Base-by-base conservation (phyloP, 2,329 filamentous ascomycete species). In the Beauveria rudraprayagi region DNA sequence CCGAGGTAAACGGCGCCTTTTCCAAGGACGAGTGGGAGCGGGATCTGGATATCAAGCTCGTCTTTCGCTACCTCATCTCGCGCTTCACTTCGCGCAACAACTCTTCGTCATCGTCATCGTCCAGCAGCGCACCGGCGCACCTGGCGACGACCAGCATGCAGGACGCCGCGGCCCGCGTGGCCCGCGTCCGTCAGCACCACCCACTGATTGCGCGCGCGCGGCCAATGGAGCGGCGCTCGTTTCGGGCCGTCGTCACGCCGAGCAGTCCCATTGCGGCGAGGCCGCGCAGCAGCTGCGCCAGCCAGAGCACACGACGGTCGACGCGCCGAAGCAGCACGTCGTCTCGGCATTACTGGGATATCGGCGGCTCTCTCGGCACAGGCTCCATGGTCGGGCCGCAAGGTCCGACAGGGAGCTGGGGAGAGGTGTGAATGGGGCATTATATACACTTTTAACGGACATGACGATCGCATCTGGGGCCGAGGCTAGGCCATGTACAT, bases 21-120 rank as follows among this genome's bases (percentile, higher is more conserved):
- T 83, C 82, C 1, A 80, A 90, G 67, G 90, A 94, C 41, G 94
- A 96, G 70, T 99, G 94, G 94, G 92, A 97, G 74, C 87, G 88
- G 63, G 90, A 96, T 59, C 82, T 97, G 5, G 92, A 97, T 69
- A 84, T 97, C 65, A 90, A 89, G 70, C 89, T 96, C 72, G 90
- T 97, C 40, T 97, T 97, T 77, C 86, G 87, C 54, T 97, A 94
- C 70, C 81, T 96, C 34, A 84, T 87, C 62, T 89, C 85, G 19
- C 86, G 90, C 62, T 93, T 96, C 72, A 79, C 84, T 62, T 77
- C 83, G 17, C 76, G 77, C 7, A 71, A 73, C 59, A 73, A 77
- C 63, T 73, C 69, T 5, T 16, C 34, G 34, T 14, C 34, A 11
- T 14, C 34, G 5, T 16, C 34, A 5, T 37, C 78, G 54, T 22